Base-by-base conservation (phyloP, 2,329 filamentous ascomycete genomes). In the Zymoseptoria pseudotritici region DNA sequence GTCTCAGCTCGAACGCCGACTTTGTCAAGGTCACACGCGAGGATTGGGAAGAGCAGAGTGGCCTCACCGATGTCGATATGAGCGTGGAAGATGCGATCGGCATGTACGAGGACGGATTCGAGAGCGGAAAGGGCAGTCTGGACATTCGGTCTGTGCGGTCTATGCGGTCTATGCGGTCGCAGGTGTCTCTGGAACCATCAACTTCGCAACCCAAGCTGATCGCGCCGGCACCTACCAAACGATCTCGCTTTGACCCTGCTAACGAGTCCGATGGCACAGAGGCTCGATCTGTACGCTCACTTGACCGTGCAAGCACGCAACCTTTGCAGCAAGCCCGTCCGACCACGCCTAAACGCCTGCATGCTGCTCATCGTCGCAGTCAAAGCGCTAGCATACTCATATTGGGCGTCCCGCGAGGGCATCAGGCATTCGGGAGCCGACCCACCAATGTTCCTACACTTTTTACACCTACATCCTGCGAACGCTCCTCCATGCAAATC, bases 1-100 rank as follows among this genome's bases (percentile, higher is more conserved):
- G 91, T 70, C 81, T 94, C 55, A 73, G 87, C 64, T 94, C 91
- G 3, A 84, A 85, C 61, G 95, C 89, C 77, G 76, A 94, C 79
- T 63, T 81, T 80, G 74, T 91, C 58, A 87, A 90, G 74, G 85
- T 72, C 53, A 66, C 66, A 54, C 58, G 64, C 21, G 71, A 74
- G 20, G 77, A 79, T 42, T 77, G 72, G 26, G 76, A 77, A 8
- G 66, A 70, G 19, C 71, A 71, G 42, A 57, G 53, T 21, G 57
- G 58, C 6, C 53, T 61, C 22, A 60, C 60, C 8, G 78, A 80
- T 51, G 76, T 73, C 17, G 77, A 78, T 13, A 79, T 84, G 77
- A 84, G 80, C 61, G 82, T 85, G 3, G 82, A 85, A 62, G 83
- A 86, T 70, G 80, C 81, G 10, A 82, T 86, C 58, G 81, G 80